Evolutionary conservation across 2,329 filamentous ascomycete species (phyloP), one percentile per base, ranked within the genome.

Genomic region (Aureobasidium sp.): DNA sequence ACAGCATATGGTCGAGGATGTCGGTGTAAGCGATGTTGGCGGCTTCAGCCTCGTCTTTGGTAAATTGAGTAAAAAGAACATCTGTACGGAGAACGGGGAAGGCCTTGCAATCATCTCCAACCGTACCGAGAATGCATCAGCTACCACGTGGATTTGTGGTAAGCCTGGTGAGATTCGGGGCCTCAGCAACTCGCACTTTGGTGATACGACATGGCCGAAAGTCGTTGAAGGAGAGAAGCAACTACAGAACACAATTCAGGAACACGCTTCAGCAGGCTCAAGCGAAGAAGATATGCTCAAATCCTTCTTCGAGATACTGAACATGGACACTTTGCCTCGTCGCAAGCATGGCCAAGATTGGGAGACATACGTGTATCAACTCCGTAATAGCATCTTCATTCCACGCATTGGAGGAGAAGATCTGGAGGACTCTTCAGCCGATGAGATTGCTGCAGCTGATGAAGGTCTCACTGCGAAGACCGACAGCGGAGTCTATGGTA

Each of bases 11-110:
- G 78, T 86, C 33, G 76, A 81, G 48, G 78, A 79, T 40, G 78
- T 81, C 2, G 77, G 78, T 5, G 78, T 83, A 8, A 75, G 80
- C 64, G 79, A 82, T 63, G 82, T 85, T 0, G 85, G 85, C 1
- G 85, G 85, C 0, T 87, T 87, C 70, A 86, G 82, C 64, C 72
- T 87, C 8, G 76, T 84, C 2, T 86, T 84, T 69, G 85, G 85
- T 0, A 73, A 78, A 58, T 70, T 85, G 29, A 58, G 45, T 29
- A 60, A 42, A 24, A 24, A 6, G 7, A 35, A 39, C 2, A 22
- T 57, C 17, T 31, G 53, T 17, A 58, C 14, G 62, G 59, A 12
- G 64, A 33, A 11, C 63, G 69, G n/a, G 5, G 37, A 61, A 33
- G 77, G 77, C 0, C 70, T 87, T 35, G 81, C 81, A 0, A 78